Conservation (phyloP, 2,329 filamentous ascomycete species). For the Colletotrichum musicola region DNA sequence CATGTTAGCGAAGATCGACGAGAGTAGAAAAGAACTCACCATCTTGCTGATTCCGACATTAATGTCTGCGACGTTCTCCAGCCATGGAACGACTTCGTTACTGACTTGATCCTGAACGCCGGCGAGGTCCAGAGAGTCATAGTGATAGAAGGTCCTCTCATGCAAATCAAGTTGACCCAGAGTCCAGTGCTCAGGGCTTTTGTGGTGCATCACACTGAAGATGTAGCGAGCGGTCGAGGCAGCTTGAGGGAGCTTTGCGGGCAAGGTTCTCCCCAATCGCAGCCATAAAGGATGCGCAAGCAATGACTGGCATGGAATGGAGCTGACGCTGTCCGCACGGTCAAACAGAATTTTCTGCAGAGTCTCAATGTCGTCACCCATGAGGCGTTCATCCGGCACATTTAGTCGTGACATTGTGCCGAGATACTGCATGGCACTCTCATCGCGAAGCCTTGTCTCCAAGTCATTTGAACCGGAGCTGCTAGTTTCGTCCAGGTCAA, state of each 20-base stretch:
- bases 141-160: background rate
- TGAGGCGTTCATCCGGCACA: background rate
- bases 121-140: background rate
- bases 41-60: background rate
- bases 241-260: conserved; percentile 51
- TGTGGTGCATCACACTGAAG: background rate
- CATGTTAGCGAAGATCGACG: background rate
- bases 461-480: too few relatives aligned
- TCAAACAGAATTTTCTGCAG: background rate
- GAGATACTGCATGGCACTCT: background rate
- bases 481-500: too few relatives aligned
- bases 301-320: background rate
- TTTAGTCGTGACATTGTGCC: background rate
- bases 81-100: background rate
- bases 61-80: background rate
- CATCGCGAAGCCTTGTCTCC: background rate
- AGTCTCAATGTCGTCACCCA: background rate
- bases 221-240: conserved; percentile 52
- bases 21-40: background rate
- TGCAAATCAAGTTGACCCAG: background rate
- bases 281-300: conserved; percentile 53
- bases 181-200: conserved; percentile 1
- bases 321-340: background rate
- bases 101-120: background rate
- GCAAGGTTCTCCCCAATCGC: conserved; percentile 62